Evolutionary conservation across 352 stramenopile species (phyloP).

Genomic region (Phytophthora pistaciae): DNA sequence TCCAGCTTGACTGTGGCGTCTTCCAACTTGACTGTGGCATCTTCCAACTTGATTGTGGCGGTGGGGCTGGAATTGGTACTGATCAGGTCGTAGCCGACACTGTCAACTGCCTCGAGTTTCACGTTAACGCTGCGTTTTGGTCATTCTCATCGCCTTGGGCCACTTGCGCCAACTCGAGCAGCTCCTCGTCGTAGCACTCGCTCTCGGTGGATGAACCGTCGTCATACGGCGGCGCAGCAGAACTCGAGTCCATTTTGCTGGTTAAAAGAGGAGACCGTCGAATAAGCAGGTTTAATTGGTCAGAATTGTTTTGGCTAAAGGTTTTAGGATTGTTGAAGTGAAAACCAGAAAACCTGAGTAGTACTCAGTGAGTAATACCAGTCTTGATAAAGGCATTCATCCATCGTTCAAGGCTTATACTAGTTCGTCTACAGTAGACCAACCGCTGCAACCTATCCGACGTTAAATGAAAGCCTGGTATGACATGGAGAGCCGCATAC

Average conservation of each 20-base stretch:
- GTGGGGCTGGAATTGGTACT: background rate
- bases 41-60: no score
- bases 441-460: background rate
- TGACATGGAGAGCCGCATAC: background rate
- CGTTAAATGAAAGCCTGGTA: background rate
- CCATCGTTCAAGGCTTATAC: no score
- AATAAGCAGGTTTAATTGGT: background rate
- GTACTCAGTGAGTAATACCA: no score
- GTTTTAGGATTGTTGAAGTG: no score
- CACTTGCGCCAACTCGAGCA: conserved; percentile 1
- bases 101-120: conserved; percentile 7
- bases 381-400: no score
- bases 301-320: background rate
- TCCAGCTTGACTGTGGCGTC: background rate
- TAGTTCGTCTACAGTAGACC: background rate
- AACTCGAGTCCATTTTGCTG: conserved; percentile 6
- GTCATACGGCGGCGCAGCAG: conserved; percentile 13
- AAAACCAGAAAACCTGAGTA: no score
- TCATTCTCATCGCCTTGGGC: background rate
- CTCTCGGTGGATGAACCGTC: conserved; percentile 41
- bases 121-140: background rate
- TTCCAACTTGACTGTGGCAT: background rate
- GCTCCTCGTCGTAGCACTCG: conserved; percentile 34
- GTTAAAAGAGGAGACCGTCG: background rate
- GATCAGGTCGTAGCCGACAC: background rate